These are phyloP conservation scores for Arabidopsis suecica DNA, from an alignment of 345 rosid genomes.

Conservation along the genomic window DNA sequence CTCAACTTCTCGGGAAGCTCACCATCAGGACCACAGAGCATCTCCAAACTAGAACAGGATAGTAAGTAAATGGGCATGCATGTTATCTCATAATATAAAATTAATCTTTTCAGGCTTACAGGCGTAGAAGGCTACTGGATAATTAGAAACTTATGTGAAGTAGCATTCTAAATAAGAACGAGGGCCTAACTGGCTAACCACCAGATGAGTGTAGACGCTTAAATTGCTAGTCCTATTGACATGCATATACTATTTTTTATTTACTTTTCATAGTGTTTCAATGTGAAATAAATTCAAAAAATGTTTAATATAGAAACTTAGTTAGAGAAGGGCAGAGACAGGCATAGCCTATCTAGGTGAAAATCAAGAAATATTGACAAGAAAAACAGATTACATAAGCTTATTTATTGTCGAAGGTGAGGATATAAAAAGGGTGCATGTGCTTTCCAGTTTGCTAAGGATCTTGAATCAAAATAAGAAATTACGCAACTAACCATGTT, in stretches of 20 bases:
- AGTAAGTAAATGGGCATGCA: slow-evolving; percentile 2
- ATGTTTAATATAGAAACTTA: slow-evolving; percentile 12
- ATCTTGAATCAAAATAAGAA: slow-evolving; percentile 13
- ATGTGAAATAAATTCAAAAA: slow-evolving; percentile 12
- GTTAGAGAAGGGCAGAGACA: slow-evolving; percentile 15
- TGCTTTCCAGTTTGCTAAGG: slow-evolving; percentile 1
- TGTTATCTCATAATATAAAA: neutral
- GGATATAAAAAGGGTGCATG: slow-evolving; percentile 16
- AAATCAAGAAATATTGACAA: slow-evolving; percentile 2
- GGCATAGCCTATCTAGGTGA: slow-evolving; percentile 6
- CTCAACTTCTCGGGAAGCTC: slow-evolving; percentile 95
- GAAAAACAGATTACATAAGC: neutral
- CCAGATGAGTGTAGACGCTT: neutral
- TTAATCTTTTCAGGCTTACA: slow-evolving; percentile 11
- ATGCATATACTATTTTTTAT: slow-evolving; percentile 2
- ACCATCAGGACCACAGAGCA: slow-evolving; percentile 96
- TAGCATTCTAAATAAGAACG: slow-evolving; percentile 11
- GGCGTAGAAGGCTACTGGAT: slow-evolving; percentile 4
- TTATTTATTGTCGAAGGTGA: neutral
- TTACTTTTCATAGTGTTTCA: slow-evolving; percentile 20
- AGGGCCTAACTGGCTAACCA: slow-evolving; percentile 19
- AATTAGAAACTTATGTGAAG: neutral
- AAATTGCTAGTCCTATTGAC: slow-evolving; percentile 16
- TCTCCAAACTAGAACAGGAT: slow-evolving; percentile 67
- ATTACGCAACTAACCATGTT: slow-evolving; percentile 63